These are phyloP conservation scores for Boeremia lycopersici DNA, from an alignment of 2,329 filamentous ascomycete genomes.

Conservation along the genomic window DNA sequence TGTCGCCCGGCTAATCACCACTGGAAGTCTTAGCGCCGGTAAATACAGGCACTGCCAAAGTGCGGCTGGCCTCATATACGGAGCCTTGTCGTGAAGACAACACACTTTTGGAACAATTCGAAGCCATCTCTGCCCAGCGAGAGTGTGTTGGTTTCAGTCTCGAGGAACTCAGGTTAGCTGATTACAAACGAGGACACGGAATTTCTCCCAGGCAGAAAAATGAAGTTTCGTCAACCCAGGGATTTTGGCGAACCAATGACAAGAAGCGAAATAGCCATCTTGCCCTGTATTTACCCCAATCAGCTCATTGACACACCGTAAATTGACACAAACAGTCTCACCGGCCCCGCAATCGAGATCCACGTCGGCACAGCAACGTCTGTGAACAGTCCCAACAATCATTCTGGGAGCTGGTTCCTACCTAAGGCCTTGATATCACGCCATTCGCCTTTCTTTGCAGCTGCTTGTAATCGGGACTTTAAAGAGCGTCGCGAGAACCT, in stretches of 20 bases:
- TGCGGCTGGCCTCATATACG: not conserved
- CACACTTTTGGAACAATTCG: not conserved
- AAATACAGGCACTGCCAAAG: not conserved
- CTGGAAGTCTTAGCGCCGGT: not conserved
- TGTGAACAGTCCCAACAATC: not conserved
- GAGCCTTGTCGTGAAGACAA: not conserved
- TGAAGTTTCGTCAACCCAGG: not conserved
- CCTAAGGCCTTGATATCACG: slow-evolving; percentile 19
- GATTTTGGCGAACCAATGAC: not conserved
- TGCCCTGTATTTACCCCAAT: slow-evolving; percentile 4
- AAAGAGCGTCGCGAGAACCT: slow-evolving; percentile 16
- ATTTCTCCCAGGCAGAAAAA: not conserved
- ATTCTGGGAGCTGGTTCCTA: slow-evolving; percentile 10
- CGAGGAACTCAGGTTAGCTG: slow-evolving; percentile 12
- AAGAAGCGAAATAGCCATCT: slow-evolving; percentile 6
- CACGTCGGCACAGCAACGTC: slow-evolving; percentile 4
- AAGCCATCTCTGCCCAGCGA: slow-evolving; percentile 5
- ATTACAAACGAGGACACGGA: slow-evolving; percentile 3
- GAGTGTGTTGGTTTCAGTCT: slow-evolving; percentile 3
- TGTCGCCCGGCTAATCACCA: not conserved
- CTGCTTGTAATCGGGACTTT: slow-evolving; percentile 17
- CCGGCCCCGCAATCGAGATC: slow-evolving; percentile 11
- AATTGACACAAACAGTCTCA: slow-evolving; percentile 7
- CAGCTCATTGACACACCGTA: not conserved
- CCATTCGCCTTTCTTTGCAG: slow-evolving; percentile 18